Base-by-base conservation (phyloP, 495 filamentous ascomycete species). In the Tuber aestivum region DNA sequence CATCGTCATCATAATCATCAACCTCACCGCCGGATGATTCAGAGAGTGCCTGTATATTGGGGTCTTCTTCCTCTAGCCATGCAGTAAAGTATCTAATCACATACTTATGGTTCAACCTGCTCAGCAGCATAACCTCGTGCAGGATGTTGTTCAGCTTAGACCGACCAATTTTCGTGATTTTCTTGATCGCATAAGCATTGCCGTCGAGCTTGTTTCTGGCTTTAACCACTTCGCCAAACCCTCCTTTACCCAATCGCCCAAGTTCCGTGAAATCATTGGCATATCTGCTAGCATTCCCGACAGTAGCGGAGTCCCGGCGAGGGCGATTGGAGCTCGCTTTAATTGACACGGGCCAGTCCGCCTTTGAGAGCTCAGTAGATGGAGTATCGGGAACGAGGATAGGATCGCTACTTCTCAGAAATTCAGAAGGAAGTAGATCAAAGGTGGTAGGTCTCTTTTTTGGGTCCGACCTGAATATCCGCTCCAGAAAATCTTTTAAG, bases 141-240 rank as follows among this genome's bases (percentile, higher is more conserved):
- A 98, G 85, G 38, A 97, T 93, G 78, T 95, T 91, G 37, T 92
- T 92, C 70, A 98, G 85, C 38, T 92, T 92, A 50, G 91, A 87
- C 50, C 92, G 88, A 27, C 93, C 93, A 71, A 90, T 91, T 77
- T 94, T 91, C 37, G 90, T 93, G 73, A 99, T 96, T 82, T 97
- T 97, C 84, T 99, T 99, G 77, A 99, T 90, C 6, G 95, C 95
- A 86, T 99, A 99, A 18, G 96, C 89, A 72, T 92, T 91, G 14
- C 93, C 93, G 84, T 98, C 95, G 10, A 97, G 88, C 84, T 94
- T 96, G 80, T 97, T 97, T 74, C 96, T 89, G 10, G 95, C 95
- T 83, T 95, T 94, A 68, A 99, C 94, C n/a, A 99, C 95, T 85
- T 97, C 92, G 41, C 96, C 95, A 84, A 96, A 99, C 2, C 95